Conservation (phyloP, 192 early-diverging fungal species). For the Coemansia asiatica region DNA sequence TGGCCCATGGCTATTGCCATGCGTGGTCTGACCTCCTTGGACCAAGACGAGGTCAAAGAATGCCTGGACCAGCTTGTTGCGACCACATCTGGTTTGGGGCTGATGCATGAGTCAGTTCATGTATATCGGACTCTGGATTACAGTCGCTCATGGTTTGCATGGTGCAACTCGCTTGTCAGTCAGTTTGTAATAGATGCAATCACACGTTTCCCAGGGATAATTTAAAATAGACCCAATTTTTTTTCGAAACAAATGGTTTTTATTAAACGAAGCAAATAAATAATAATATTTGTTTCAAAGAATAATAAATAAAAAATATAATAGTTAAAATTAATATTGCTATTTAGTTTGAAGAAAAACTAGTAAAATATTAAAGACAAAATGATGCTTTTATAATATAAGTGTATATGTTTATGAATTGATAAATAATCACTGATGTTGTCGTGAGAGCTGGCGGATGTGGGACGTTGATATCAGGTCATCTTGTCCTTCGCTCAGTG, state of each 20-base stretch:
- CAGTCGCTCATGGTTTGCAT: constrained; percentile 49
- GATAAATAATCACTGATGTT: too few species aligned
- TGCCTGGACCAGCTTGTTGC: constrained; percentile 59
- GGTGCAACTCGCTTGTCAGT: constrained; percentile 41
- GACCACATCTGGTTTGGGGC: constrained; percentile 57
- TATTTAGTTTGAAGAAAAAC: background rate
- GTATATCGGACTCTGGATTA: constrained; percentile 43
- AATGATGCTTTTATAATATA: too few species aligned
- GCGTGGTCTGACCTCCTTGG: constrained; percentile 55
- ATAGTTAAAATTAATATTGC: too few species aligned
- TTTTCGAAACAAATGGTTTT: too few species aligned
- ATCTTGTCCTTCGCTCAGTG: too few species aligned
- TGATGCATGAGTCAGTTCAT: constrained; percentile 68
- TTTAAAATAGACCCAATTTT: too few species aligned
- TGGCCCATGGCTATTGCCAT: constrained; percentile 70
- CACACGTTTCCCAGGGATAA: constrained; percentile 38
- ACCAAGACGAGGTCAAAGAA: constrained; percentile 55
- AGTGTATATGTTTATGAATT: too few species aligned
- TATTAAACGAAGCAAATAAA: too few species aligned
- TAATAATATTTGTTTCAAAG: too few species aligned
- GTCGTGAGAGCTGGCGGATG: too few species aligned
- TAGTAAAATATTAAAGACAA: too few species aligned
- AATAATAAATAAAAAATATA: background rate
- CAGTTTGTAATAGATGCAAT: constrained; percentile 47
- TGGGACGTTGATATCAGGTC: too few species aligned